Conservation (phyloP, 2,329 filamentous ascomycete species). For the Blastomyces gilchristii region DNA sequence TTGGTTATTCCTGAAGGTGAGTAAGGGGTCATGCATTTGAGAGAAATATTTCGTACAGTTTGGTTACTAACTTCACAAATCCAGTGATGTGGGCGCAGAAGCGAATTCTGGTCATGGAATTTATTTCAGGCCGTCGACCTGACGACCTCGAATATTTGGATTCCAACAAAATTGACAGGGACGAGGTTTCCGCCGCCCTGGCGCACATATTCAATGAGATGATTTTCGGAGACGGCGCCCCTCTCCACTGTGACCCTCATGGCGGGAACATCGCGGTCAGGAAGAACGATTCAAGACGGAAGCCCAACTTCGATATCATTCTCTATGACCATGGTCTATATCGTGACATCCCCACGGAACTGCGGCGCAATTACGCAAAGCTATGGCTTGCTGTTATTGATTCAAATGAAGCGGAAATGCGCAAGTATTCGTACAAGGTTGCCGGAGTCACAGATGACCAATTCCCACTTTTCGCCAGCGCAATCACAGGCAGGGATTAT, state of each 20-base stretch:
- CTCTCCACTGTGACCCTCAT: conserved; percentile 92
- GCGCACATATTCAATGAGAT: conserved; percentile 97
- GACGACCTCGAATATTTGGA: conserved; percentile 87
- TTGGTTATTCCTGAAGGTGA: conserved; percentile 66
- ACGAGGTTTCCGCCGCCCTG: conserved; percentile 86
- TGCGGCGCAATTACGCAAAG: conserved; percentile 84
- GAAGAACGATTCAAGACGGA: conserved; percentile 52
- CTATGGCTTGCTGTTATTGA: conserved; percentile 96
- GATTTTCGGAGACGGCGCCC: conserved; percentile 86
- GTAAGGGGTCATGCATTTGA: not conserved
- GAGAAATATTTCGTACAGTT: not conserved
- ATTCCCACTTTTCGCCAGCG: conserved; percentile 89
- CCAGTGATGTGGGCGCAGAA: conserved; percentile 75
- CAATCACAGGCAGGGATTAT: conserved; percentile 91
- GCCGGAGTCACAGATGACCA: conserved; percentile 80
- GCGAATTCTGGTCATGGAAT: conserved; percentile 91
- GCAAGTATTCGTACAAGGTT: conserved; percentile 76
- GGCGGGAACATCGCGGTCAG: conserved; percentile 92
- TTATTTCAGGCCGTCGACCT: conserved; percentile 71
- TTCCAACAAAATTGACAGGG: conserved; percentile 74
- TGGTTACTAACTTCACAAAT: not conserved
- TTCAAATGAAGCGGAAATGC: conserved; percentile 75
- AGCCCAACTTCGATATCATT: conserved; percentile 82
- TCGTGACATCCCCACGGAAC: conserved; percentile 68
- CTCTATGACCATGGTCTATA: conserved; percentile 97